These are phyloP conservation scores for Rhizoclosmatium globosum DNA, from an alignment of 192 early-diverging fungal species.

Conservation along the genomic window DNA sequence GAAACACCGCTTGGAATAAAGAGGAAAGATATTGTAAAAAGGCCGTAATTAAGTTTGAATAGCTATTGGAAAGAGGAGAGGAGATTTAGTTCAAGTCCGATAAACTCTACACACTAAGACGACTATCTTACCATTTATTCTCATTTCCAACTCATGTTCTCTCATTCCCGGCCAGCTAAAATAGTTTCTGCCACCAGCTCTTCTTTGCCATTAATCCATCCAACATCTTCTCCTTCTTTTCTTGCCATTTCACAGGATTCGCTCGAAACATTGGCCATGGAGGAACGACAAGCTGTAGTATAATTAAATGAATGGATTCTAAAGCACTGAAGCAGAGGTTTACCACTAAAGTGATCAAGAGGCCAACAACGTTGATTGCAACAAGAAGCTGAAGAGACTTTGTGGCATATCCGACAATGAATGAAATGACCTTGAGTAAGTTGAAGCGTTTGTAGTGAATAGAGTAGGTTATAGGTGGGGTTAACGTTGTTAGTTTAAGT, in stretches of 20 bases:
- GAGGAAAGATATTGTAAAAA: too few species aligned
- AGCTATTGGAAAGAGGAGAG: background rate
- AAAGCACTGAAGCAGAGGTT: background rate
- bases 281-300: slow-evolving; percentile 14
- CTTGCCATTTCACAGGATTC: slow-evolving; percentile 25
- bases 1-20: too few species aligned
- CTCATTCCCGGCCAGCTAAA: background rate
- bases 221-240: slow-evolving; percentile 6
- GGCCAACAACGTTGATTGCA: slow-evolving; percentile 20
- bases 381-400: slow-evolving; percentile 24
- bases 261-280: slow-evolving; percentile 30
- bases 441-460: background rate
- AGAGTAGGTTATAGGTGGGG: background rate
- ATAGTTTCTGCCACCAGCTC: slow-evolving; percentile 22
- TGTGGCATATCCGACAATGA: slow-evolving; percentile 15
- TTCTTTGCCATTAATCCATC: background rate
- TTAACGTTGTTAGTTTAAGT: background rate
- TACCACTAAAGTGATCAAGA: slow-evolving; percentile 18
- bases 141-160: background rate
- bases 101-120: too few species aligned
- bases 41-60: background rate
- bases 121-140: background rate
- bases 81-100: background rate
- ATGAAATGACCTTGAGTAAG: slow-evolving; percentile 6
- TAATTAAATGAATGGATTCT: background rate